Evolutionary conservation across 2,329 filamentous ascomycete species (phyloP), one percentile per base, ranked within the genome.

Genomic region (Ophiocordyceps camponoti-rufipedis): DNA sequence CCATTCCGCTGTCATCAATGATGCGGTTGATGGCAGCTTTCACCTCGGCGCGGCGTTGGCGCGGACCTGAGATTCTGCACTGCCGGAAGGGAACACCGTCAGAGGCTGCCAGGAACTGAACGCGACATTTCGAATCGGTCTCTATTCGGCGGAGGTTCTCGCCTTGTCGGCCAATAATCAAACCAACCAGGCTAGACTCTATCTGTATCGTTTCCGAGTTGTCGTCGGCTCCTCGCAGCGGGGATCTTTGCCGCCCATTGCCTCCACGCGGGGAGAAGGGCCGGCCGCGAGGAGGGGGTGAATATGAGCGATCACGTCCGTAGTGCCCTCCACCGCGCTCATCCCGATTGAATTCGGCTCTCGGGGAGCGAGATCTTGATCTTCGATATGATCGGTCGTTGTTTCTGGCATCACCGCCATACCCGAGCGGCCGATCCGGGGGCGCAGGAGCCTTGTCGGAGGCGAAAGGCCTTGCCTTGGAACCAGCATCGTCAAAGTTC

Each of bases 131-230:
- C 43, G 82, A 86, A 54, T 93, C 85, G 42, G 75, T 70, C 62
- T 94, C 88, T 51, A 94, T 85, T 48, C 85, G 80, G 52, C 85
- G 74, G 41, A 94, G 68, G 54, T 93, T 94, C 65, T 94, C 88
- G 52, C 87, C 87, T 57, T 88, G 83, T 48, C 87, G 78, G 45
- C 87, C 87, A 57, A 94, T 94, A 56, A 94, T 93, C 32, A 94
- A 70, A 40, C 87, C 87, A 44, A 94, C 87, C 43, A 94, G 72
- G 54, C 79, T 84, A 19, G 85, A 86, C 58, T 94, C 86, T 55
- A 94, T 86, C 55, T 82, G 75, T 52, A 94, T 87, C 23, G 81
- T 83, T 64, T 94, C 87, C 23, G 75, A 74, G 55, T 80, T 82
- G 52, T 86, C 83, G 53, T 82, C 78, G 39, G 64, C 50, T 52